Conservation (phyloP, 1,284 basidiomycete species). For the Rhodotorula sp. region DNA sequence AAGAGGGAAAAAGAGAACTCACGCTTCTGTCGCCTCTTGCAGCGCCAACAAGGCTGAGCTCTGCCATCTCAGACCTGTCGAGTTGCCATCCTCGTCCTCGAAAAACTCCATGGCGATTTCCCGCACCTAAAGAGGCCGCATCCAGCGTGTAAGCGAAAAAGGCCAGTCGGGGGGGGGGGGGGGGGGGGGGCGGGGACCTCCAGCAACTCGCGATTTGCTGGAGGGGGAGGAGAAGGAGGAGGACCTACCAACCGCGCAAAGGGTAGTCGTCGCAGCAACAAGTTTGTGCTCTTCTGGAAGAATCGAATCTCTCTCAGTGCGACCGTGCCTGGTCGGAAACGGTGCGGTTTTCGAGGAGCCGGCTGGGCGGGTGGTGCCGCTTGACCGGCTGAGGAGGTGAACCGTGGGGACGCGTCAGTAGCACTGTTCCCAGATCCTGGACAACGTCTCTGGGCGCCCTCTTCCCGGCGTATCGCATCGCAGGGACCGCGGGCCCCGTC, state of each 20-base stretch:
- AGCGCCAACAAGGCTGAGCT: slow-evolving; percentile 82
- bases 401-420: not conserved
- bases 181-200: no score
- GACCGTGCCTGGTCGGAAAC: slow-evolving; percentile 78
- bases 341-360: slow-evolving; percentile 53
- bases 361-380: not conserved
- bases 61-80: slow-evolving; percentile 76
- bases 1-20: slow-evolving; percentile 44
- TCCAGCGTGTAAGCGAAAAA: no score
- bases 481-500: not conserved
- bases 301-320: slow-evolving; percentile 87
- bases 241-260: slow-evolving; percentile 81
- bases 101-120: slow-evolving; percentile 74
- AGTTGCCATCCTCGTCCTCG: slow-evolving; percentile 36
- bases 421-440: no score
- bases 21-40: slow-evolving; percentile 93
- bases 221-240: not conserved
- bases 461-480: not conserved
- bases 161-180: not conserved
- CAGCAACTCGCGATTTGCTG: no score
- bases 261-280: slow-evolving; percentile 80
- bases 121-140: slow-evolving; percentile 62
- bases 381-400: not conserved
- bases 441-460: no score
- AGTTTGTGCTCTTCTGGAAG: slow-evolving; percentile 88